Conservation (phyloP, 2,329 filamentous ascomycete species). For the Aspergillus sp. region DNA sequence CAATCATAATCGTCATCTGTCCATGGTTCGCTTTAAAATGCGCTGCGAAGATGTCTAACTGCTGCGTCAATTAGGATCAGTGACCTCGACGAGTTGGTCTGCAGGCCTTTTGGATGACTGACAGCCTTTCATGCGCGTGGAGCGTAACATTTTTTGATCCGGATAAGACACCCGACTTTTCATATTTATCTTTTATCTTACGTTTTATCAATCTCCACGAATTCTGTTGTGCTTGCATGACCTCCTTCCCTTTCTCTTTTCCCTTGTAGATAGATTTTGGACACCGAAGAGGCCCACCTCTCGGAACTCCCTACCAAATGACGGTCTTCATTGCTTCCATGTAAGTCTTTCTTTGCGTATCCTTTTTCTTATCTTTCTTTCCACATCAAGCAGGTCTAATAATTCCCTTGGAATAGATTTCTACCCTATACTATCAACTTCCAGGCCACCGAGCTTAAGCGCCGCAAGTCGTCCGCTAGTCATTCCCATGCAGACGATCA, state of each 20-base stretch:
- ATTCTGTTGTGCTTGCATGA: not conserved
- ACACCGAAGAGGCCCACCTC: not conserved
- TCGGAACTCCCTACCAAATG: conserved; percentile 21
- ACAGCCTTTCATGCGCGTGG: conserved; percentile 2
- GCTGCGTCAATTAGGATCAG: conserved; percentile 14
- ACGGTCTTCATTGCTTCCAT: conserved; percentile 37
- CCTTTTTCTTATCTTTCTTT: not conserved
- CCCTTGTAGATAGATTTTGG: not conserved
- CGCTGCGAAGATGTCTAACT: conserved; percentile 15
- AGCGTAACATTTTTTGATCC: conserved; percentile 9
- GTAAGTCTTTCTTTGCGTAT: conserved; percentile 20
- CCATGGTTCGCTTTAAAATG: conserved; percentile 9
- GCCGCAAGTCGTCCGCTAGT: conserved; percentile 24
- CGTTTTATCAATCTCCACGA: not conserved
- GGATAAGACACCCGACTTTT: conserved; percentile 3
- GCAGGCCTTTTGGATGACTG: conserved; percentile 10
- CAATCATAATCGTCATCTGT: conserved; percentile 17
- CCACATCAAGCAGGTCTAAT: not conserved
- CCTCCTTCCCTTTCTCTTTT: not conserved
- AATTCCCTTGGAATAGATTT: conserved; percentile 23
- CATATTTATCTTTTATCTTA: not conserved
- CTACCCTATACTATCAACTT: conserved; percentile 41
- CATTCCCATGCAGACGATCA: conserved; percentile 23
- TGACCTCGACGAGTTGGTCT: conserved; percentile 2
- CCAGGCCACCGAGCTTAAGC: conserved; percentile 22